Evolutionary conservation across 306 rosid genomes (phyloP), one percentile per base, ranked within the genome.

Genomic region (Fagus sylvatica): DNA sequence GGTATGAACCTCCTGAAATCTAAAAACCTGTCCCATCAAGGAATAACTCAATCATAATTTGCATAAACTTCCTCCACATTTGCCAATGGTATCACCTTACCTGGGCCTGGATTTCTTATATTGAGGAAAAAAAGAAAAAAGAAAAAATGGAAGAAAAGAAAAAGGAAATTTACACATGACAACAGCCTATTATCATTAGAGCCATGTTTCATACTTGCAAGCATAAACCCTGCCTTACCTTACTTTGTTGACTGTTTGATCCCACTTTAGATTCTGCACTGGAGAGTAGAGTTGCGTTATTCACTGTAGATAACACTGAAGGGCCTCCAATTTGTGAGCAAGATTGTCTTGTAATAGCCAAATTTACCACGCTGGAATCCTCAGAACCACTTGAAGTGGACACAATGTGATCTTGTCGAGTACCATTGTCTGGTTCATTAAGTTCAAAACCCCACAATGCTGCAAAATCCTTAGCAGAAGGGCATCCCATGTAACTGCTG

Each of bases 391-490:
- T 71, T 43, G 83, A 83, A 78, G 42, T 70, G 60, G 93, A 79
- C 71, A 85, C 66, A 72, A 79, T 65, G 71, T 78, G 76, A 79
- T 79, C 88, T 64, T 62, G 72, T 82, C 60, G 67, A 28, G 66
- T 53, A 80, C 41, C 22, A 12, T 60, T 85, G 60, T 89, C 93
- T n/a, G 76, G 73, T 79, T 89, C 88, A 72, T 73, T 81, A 37
- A 79, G 80, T 53, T 85, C 78, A 76, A 90, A 85, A 33, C 92
- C 96, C 97, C 98, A 94, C 41, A 92, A 74, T 55, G 83, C 79
- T 10, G 97, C 95, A 82, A 92, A 90, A 36, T 89, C 92, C 76
- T 84, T 89, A 54, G 93, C 93, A 71, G 97, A 84, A 71, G 97
- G 96, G 85, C 88, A 90, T 33, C 93, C 98, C 11, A 80, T 76